Evolutionary conservation across 768 basidiomycete genomes (phyloP).

Genomic region (Macrolepiota fuliginosa): DNA sequence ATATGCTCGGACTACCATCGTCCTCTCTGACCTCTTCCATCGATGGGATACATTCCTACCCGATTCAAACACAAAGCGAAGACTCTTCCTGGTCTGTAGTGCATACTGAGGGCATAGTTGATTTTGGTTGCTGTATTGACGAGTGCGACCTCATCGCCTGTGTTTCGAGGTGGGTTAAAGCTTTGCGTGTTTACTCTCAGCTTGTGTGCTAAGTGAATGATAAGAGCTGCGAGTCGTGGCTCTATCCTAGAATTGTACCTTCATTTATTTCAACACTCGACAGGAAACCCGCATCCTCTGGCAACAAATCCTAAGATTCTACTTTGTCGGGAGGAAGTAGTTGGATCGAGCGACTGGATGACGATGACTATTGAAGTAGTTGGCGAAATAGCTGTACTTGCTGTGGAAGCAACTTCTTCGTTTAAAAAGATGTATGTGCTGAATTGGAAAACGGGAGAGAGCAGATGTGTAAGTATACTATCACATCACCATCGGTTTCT

Average conservation of each 20-base stretch:
- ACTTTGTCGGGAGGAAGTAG: background rate
- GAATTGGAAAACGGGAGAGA: background rate
- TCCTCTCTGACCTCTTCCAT: too few species aligned
- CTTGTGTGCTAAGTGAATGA: background rate
- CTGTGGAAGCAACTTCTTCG: background rate
- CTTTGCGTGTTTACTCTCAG: background rate
- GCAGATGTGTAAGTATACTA: background rate
- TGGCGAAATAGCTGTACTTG: background rate
- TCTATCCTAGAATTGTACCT: background rate
- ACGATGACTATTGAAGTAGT: background rate
- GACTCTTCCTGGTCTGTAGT: background rate
- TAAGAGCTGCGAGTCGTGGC: background rate
- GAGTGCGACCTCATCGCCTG: background rate
- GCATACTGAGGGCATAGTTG: background rate
- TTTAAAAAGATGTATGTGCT: background rate
- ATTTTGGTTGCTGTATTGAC: background rate
- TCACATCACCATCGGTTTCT: too few species aligned
- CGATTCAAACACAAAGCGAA: background rate
- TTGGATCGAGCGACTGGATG: background rate
- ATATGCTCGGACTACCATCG: background rate
- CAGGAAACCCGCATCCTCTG: background rate
- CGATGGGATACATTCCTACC: background rate
- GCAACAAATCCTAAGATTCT: background rate
- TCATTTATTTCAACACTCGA: background rate
- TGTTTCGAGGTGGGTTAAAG: background rate